These are phyloP conservation scores for Raphidocelis subcapitata DNA, from an alignment of 139 green algal species.

Conservation along the genomic window DNA sequence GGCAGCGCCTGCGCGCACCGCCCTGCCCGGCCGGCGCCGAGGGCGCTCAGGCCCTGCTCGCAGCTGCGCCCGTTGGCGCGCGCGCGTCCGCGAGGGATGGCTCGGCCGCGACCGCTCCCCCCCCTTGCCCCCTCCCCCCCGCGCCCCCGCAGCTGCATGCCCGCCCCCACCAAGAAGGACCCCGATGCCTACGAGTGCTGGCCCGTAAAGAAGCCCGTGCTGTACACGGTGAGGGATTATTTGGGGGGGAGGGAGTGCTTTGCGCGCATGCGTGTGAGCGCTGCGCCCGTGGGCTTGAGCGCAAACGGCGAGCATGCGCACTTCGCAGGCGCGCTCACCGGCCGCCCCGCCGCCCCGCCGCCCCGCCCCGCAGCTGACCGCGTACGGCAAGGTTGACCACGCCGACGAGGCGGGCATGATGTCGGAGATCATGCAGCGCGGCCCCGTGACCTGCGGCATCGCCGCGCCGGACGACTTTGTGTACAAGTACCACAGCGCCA, in stretches of 20 bases:
- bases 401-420: slow-evolving; percentile 37
- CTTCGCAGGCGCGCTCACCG: neutral
- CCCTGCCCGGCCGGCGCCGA: too few species aligned
- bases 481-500: slow-evolving; percentile 29
- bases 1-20: too few species aligned
- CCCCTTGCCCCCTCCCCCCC: slow-evolving; percentile 10
- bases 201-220: slow-evolving; percentile 33
- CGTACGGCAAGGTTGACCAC: slow-evolving; percentile 39
- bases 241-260: neutral
- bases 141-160: slow-evolving; percentile 43
- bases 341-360: neutral
- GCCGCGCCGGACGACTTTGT: slow-evolving; percentile 47
- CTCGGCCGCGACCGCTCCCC: slow-evolving; percentile 4
- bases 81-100: too few species aligned
- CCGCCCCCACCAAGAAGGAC: slow-evolving; percentile 5
- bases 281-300: too few species aligned
- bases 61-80: too few species aligned
- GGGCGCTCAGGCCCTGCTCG: too few species aligned
- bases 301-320: neutral
- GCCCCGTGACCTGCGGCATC: slow-evolving; percentile 53
- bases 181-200: slow-evolving; percentile 35
- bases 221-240: slow-evolving; percentile 29
- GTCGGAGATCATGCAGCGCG: slow-evolving; percentile 46
- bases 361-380: slow-evolving; percentile 14
- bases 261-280: too few species aligned